Evolutionary conservation across 2,329 filamentous ascomycete genomes (phyloP), one percentile per base, ranked within the genome.

Genomic region (Clonostachys rosea): DNA sequence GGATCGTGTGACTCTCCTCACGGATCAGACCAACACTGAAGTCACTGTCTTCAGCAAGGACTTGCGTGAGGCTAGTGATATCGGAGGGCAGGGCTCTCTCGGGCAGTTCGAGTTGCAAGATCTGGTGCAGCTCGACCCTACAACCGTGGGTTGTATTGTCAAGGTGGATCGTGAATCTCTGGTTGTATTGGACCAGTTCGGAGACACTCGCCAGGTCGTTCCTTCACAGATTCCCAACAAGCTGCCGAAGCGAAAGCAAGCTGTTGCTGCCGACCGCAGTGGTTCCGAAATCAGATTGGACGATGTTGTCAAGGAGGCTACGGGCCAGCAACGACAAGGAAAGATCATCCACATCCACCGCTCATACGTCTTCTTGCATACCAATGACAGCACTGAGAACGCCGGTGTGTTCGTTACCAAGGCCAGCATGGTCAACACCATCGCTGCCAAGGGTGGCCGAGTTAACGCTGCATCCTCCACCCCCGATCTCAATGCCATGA

Each of bases 31-130:
- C 50, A 92, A 94, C 67, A 84, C 86, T 45, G 94, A 99, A 64
- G 91, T 99, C 56, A 96, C 91, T 0, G 94, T 99, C 34, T 99
- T 99, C 63, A 96, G 92, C 73, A 96, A 95, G 65, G 94, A 99
- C 70, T 71, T 99, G 50, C 83, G 95, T 55, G 89, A 96, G 66
- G 94, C 94, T 30, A 90, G 89, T 47, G 94, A 97, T 62, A 90
- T 91, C 56, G 91, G 91, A 52, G 91, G 89, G 14, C 85, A 91
- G 59, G 87, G 89, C 30, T 83, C 84, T 34, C 72, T 92, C n/a
- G 90, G 90, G 11, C 89, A 95, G 66, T 97, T 88, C 65, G 87
- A 91, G 56, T 83, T 99, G 34, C 90, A 95, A 57, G 94, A 99
- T 63, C 78, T 99, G 24, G 90, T 99, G 13, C 91, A 97, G 67